phyloP scores from a whole-genome alignment of 805 yeast species.

The Candida cerambycidarum region DNA sequence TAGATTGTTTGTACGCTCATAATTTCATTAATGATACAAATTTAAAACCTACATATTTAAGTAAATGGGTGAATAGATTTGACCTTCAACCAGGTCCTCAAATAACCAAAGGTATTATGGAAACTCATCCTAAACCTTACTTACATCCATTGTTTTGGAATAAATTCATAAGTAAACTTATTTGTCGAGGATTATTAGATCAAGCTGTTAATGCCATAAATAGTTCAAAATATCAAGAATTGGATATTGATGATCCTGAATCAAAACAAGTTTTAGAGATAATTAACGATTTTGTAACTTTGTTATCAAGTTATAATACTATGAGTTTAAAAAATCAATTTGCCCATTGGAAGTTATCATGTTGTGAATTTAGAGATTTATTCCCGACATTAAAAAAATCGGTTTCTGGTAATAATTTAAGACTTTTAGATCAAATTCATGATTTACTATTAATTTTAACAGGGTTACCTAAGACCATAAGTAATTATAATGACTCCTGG shows the following conservation, averaged over 20 bases:
- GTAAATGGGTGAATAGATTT: slow-evolving; percentile 67
- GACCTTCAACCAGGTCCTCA: slow-evolving; percentile 65
- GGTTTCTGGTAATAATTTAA: slow-evolving; percentile 24
- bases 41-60: slow-evolving; percentile 43
- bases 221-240: slow-evolving; percentile 42
- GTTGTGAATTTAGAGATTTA: slow-evolving; percentile 51
- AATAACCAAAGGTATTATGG: slow-evolving; percentile 47
- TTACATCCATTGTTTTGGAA: slow-evolving; percentile 61
- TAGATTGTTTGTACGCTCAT: slow-evolving; percentile 59
- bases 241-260: slow-evolving; percentile 22
- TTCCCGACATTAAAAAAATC: slow-evolving; percentile 24
- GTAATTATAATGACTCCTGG: slow-evolving; percentile 59
- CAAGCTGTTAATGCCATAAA: slow-evolving; percentile 53
- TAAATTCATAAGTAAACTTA: slow-evolving; percentile 52
- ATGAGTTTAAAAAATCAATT: slow-evolving; percentile 43
- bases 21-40: slow-evolving; percentile 41
- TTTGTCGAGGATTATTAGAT: slow-evolving; percentile 60
- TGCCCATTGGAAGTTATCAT: slow-evolving; percentile 49
- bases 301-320: slow-evolving; percentile 42
- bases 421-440: slow-evolving; percentile 36
- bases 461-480: slow-evolving; percentile 51
- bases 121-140: slow-evolving; percentile 44
- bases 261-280: slow-evolving; percentile 20
- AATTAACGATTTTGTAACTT: slow-evolving; percentile 40
- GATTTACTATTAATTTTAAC: slow-evolving; percentile 46